Base-by-base conservation (phyloP, 768 basidiomycete species). In the Obba rivulosa region DNA sequence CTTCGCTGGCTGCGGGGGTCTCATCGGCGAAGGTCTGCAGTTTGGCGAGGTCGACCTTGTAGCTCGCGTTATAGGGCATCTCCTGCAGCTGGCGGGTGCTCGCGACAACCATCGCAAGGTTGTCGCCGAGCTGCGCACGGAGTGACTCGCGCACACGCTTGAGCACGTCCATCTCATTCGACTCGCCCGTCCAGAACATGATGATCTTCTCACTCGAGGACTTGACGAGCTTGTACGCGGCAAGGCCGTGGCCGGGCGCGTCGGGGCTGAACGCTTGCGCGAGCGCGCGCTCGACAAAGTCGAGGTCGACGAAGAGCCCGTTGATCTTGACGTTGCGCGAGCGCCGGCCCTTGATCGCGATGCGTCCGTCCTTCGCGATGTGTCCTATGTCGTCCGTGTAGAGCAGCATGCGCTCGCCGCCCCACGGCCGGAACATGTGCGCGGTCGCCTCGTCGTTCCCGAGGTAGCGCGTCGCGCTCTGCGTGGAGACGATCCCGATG, bases 1-100 rank as follows among this genome's bases (percentile, higher is more conserved):
- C 55, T 35, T 50, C 54, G 34, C 35, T 25, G 48, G 50, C 50
- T 39, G 46, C 50, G 36, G 34, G 41, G 20, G 48, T 10, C 21
- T 55, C 54, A 34, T 60, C 56, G 4, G 60, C 59, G 45, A 60
- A 37, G 35, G 58, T 51, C 47, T 66, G 64, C 16, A 67, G 60
- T 31, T 31, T 42, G 21, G 53, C 64, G 16, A 64, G 54, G 22
- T 65, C 63, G 23, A 61, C 41, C 50, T 65, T 64, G 57, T 65
- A 64, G 3, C 61, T 63, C 0, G 63, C 63, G 18, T 64, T 65
- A 51, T 63, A 64, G 1, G 61, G 61, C 63, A 62, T 64, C 25
- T 57, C 59, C 1, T 39, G 35, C 18, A 64, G 55, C 23, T 61
- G 57, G 14, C 55, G 63, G 21, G 57, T 59, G 25, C 59, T 53